Conservation (phyloP, 139 green algal genomes). For the Chlamydomonas sphaeroides region DNA sequence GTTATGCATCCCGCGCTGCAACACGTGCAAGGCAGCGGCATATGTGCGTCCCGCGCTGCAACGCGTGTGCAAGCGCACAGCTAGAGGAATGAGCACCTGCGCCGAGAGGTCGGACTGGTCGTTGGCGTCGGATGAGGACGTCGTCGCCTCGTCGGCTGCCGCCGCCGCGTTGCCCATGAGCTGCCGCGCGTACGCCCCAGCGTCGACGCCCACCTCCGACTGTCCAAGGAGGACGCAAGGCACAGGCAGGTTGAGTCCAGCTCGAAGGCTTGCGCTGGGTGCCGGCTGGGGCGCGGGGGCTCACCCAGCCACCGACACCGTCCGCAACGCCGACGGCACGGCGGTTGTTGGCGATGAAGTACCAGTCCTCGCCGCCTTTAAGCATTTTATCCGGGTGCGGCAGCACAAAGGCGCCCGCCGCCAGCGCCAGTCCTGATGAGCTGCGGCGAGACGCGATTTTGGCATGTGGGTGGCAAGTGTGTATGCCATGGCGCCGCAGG, state of each 20-base stretch:
- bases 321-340: conserved; percentile 83
- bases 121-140: no score
- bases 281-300: background rate
- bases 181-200: conserved; percentile 81
- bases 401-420: conserved; percentile 75
- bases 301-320: conserved; percentile 88
- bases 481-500: background rate
- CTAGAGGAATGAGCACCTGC: no score
- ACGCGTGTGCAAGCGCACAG: background rate
- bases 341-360: conserved; percentile 75
- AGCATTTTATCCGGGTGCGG: conserved; percentile 85
- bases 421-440: conserved; percentile 47
- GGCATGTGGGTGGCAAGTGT: no score
- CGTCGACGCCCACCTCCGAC: conserved; percentile 81
- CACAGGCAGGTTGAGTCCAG: no score
- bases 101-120: conserved; percentile 20
- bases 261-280: no score
- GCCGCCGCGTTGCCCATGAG: conserved; percentile 80
- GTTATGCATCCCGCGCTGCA: no score
- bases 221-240: no score
- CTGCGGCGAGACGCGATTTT: background rate
- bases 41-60: no score
- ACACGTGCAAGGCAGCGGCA: no score
- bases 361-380: conserved; percentile 87
- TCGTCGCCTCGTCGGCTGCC: conserved; percentile 42